phyloP scores from a whole-genome alignment of 2,329 filamentous ascomycete genomes.

The Gyromitra esculenta region DNA sequence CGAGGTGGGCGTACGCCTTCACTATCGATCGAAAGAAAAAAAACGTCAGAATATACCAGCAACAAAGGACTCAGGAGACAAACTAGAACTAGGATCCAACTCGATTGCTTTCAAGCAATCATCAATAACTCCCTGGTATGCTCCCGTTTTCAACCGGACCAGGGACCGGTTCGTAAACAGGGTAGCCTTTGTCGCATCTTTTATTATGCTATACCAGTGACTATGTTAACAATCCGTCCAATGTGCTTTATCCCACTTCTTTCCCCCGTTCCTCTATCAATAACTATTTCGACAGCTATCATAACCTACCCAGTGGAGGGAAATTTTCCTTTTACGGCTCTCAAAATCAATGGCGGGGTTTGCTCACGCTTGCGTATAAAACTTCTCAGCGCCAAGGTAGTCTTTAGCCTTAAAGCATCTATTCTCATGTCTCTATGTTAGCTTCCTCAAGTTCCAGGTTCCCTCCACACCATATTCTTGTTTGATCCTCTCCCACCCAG shows the following conservation, averaged over 20 bases:
- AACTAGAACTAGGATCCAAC: slow-evolving; percentile 69
- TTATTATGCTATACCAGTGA: slow-evolving; percentile 71
- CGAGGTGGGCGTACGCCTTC: slow-evolving; percentile 85
- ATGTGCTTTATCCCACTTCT: not conserved
- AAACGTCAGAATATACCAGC: slow-evolving; percentile 9
- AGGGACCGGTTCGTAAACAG: slow-evolving; percentile 92
- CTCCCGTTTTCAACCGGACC: slow-evolving; percentile 76
- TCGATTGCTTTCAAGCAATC: slow-evolving; percentile 81
- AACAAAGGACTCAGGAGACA: slow-evolving; percentile 8
- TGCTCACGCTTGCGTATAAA: slow-evolving; percentile 77
- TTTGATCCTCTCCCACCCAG: not conserved
- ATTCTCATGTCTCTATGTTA: slow-evolving; percentile 61
- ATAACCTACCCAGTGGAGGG: slow-evolving; percentile 9
- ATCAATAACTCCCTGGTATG: slow-evolving; percentile 77
- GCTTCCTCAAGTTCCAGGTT: slow-evolving; percentile 11
- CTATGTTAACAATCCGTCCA: slow-evolving; percentile 11
- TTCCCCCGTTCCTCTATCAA: slow-evolving; percentile 6
- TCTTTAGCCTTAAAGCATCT: slow-evolving; percentile 72
- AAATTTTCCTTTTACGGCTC: not conserved
- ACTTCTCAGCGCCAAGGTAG: slow-evolving; percentile 71
- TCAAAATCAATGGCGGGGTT: slow-evolving; percentile 11
- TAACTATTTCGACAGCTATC: slow-evolving; percentile 1
- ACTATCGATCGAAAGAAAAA: slow-evolving; percentile 59
- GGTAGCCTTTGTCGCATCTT: slow-evolving; percentile 78
- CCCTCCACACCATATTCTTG: not conserved